Evolutionary conservation across 176 grass and related monocot genomes (phyloP), one percentile per base, ranked within the genome.

Genomic region (Carex scoparia): DNA sequence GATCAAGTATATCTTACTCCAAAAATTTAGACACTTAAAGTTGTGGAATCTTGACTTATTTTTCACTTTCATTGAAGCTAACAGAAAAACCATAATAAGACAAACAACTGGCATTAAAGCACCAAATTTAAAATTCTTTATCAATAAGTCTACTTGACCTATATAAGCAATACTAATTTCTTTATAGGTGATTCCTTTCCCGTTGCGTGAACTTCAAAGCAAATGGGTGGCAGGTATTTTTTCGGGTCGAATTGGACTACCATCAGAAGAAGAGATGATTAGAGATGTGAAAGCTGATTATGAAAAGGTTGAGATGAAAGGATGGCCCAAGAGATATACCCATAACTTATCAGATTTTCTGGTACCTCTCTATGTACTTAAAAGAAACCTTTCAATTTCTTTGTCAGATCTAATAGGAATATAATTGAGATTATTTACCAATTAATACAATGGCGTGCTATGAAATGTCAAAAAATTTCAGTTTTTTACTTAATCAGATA

Each of bases 241-340:
- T 61, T 95, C 96, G 1, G 91, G 90, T 65, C 80, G 84, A 33
- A 88, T 94, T 15, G 37, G 76, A 18, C 91, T 95, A 32, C 93
- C 93, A 44, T 85, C 91, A 13, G 84, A 89, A 69, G 87, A 91
- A 0, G 88, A 88, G 58, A 99, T 99, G 96, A 73, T 89, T 83
- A 65, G 87, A 74, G 93, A 99, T 91, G 85, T 89, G 46, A 87
- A 92, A 89, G 15, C 75, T 28, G 87, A 58, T 28, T 88, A 95
- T 77, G 49, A 13, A 6, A 61, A 81, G 44, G n/a, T 88, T 1
- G 89, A 92, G 82, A 65, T 57, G 64, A 31, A 16, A 69, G 90
- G 96, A 89, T 92, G 90, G 91, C 93, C 91, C 57, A 99, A 94
- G 73, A 90, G 96, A 95, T 95, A 99, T 71, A 79, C 90, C n/a